These are phyloP conservation scores for Penicillium antarcticum DNA, from an alignment of 495 filamentous ascomycete genomes.

Conservation along the genomic window DNA sequence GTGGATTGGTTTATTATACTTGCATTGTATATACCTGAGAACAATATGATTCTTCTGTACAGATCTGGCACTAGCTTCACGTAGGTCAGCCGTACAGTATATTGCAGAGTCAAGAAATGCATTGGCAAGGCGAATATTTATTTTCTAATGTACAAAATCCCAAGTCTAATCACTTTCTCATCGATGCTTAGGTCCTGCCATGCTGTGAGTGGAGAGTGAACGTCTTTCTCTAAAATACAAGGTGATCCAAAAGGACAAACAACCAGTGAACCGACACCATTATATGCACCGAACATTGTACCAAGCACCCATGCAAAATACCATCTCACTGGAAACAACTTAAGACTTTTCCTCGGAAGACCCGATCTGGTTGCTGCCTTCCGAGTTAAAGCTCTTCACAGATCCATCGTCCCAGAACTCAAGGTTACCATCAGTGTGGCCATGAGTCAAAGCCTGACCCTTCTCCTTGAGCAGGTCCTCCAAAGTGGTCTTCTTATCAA, in stretches of 20 bases:
- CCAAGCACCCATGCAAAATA: not conserved
- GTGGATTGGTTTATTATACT: slow-evolving; percentile 1
- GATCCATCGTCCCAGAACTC: slow-evolving; percentile 69
- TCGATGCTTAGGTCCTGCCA: slow-evolving; percentile 28
- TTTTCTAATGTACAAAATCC: not conserved
- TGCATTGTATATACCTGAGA: slow-evolving; percentile 13
- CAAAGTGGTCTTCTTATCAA: slow-evolving; percentile 34
- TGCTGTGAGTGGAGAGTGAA: slow-evolving; percentile 25
- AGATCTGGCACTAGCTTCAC: not conserved
- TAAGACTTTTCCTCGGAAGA: slow-evolving; percentile 1
- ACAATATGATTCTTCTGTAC: slow-evolving; percentile 17
- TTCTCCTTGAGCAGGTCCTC: slow-evolving; percentile 35
- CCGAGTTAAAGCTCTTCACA: slow-evolving; percentile 19
- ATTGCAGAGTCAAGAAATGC: too few species aligned
- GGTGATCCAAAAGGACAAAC: not conserved
- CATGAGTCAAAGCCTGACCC: slow-evolving; percentile 31
- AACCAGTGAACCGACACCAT: not conserved
- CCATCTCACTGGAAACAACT: not conserved
- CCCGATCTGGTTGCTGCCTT: slow-evolving; percentile 7
- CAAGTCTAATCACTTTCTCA: slow-evolving; percentile 5
- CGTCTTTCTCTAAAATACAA: slow-evolving; percentile 8
- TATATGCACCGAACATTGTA: not conserved
- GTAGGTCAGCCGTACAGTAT: too few species aligned
- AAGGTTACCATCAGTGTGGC: slow-evolving; percentile 51
- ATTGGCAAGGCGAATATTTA: not conserved